phyloP scores from a whole-genome alignment of 2,329 filamentous ascomycete genomes.

The Fonsecaea multimorphosa region DNA sequence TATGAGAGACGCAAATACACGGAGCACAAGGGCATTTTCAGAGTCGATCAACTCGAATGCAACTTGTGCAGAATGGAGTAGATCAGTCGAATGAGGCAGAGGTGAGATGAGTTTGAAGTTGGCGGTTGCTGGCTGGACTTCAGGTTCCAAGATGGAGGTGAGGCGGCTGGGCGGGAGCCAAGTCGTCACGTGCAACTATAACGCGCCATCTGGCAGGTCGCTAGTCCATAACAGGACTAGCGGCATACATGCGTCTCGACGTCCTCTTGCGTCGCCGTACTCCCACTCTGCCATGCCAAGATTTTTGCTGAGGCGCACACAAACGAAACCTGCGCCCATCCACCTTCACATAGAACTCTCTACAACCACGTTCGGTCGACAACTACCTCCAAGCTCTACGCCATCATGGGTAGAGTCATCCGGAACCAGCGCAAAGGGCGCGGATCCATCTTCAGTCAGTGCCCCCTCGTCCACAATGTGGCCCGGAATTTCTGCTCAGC shows the following conservation, averaged over 20 bases:
- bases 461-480: neutral
- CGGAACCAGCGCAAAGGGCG: slow-evolving; percentile 79
- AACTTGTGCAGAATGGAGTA: neutral
- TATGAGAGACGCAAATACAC: neutral
- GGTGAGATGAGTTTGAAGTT: slow-evolving; percentile 1
- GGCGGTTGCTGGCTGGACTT: neutral
- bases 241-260: neutral
- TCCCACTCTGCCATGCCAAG: neutral
- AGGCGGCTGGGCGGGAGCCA: slow-evolving; percentile 6
- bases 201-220: neutral
- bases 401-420: slow-evolving; percentile 71
- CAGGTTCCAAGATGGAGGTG: neutral
- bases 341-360: slow-evolving; percentile 6
- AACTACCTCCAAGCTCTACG: slow-evolving; percentile 34
- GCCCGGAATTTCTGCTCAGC: neutral
- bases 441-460: slow-evolving; percentile 74
- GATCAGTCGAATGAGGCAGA: neutral
- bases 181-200: neutral
- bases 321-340: neutral
- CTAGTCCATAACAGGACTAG: neutral
- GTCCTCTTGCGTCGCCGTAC: neutral
- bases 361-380: slow-evolving; percentile 14
- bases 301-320: slow-evolving; percentile 7
- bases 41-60: neutral
- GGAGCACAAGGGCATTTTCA: neutral